Evolutionary conservation across 2,329 filamentous ascomycete species (phyloP).

Genomic region (Trichoderma oligosporum): DNA sequence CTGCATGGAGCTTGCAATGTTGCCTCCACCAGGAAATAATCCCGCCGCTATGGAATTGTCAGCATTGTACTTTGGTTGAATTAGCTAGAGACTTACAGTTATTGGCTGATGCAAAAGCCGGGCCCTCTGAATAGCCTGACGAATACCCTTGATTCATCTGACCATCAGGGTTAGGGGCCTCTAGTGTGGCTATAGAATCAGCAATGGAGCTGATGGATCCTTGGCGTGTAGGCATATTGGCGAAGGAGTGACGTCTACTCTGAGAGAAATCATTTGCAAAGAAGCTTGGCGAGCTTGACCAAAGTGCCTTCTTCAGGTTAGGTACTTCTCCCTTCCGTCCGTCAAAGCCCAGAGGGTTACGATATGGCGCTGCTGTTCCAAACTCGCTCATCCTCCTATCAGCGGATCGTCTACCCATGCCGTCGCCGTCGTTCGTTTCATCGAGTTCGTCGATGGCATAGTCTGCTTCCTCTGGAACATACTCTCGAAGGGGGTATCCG

Average conservation of each 20-base stretch:
- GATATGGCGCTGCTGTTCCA: slow-evolving; percentile 43
- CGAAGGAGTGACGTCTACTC: slow-evolving; percentile 77
- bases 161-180: slow-evolving; percentile 43
- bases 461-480: slow-evolving; percentile 63
- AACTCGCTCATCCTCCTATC: slow-evolving; percentile 57
- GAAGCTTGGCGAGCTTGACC: slow-evolving; percentile 69
- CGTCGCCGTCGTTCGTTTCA: slow-evolving; percentile 53
- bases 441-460: slow-evolving; percentile 71
- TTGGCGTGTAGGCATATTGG: slow-evolving; percentile 62
- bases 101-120: slow-evolving; percentile 36
- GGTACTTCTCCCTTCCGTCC: slow-evolving; percentile 58
- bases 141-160: slow-evolving; percentile 43
- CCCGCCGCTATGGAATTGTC: slow-evolving; percentile 22
- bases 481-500: slow-evolving; percentile 56
- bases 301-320: slow-evolving; percentile 61
- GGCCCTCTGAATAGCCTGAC: slow-evolving; percentile 38
- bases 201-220: slow-evolving; percentile 59
- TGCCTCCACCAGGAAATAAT: slow-evolving; percentile 28
- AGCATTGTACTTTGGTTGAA: slow-evolving; percentile 12
- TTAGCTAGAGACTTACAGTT: slow-evolving; percentile 37
- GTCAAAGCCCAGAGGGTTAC: slow-evolving; percentile 51
- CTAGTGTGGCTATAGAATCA: slow-evolving; percentile 48
- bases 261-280: slow-evolving; percentile 62
- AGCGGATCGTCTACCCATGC: slow-evolving; percentile 45
- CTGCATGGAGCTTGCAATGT: slow-evolving; percentile 26